These are phyloP conservation scores for Cyberlindnera veronae DNA, from an alignment of 805 yeast species.

Conservation along the genomic window DNA sequence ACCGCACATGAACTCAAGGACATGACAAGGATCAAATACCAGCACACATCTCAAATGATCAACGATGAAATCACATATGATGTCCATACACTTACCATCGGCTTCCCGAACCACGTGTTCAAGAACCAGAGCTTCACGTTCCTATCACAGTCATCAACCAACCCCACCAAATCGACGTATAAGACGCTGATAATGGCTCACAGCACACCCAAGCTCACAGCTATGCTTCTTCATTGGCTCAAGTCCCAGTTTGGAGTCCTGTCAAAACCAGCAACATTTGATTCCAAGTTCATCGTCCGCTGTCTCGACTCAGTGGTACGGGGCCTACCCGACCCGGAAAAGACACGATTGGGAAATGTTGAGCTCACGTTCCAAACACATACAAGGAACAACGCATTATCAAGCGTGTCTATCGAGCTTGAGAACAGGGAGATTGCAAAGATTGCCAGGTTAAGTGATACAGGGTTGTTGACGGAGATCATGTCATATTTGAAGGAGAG, in stretches of 20 bases:
- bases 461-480: conserved; percentile 16
- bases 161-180: conserved; percentile 1
- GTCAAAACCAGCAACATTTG: conserved; percentile 25
- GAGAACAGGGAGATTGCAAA: conserved; percentile 24
- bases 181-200: conserved; percentile 14
- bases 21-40: conserved; percentile 13
- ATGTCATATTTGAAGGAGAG: conserved; percentile 21
- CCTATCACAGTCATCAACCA: conserved; percentile 1
- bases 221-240: conserved; percentile 29
- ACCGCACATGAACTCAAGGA: conserved; percentile 19
- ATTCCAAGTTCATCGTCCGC: conserved; percentile 23
- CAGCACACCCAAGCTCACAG: conserved; percentile 17
- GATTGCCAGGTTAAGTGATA: conserved; percentile 13
- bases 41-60: conserved; percentile 1
- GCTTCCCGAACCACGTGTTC: conserved; percentile 23
- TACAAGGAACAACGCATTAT: conserved; percentile 24
- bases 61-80: conserved; percentile 6
- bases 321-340: conserved; percentile 14
- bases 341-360: conserved; percentile 26
- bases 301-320: conserved; percentile 25
- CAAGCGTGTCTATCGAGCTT: conserved; percentile 27
- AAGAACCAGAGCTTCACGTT: conserved; percentile 20
- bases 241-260: conserved; percentile 26
- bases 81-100: conserved; percentile 7
- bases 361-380: conserved; percentile 25